phyloP scores from a whole-genome alignment of 2,329 filamentous ascomycete genomes.

The Botrytis fabae region DNA sequence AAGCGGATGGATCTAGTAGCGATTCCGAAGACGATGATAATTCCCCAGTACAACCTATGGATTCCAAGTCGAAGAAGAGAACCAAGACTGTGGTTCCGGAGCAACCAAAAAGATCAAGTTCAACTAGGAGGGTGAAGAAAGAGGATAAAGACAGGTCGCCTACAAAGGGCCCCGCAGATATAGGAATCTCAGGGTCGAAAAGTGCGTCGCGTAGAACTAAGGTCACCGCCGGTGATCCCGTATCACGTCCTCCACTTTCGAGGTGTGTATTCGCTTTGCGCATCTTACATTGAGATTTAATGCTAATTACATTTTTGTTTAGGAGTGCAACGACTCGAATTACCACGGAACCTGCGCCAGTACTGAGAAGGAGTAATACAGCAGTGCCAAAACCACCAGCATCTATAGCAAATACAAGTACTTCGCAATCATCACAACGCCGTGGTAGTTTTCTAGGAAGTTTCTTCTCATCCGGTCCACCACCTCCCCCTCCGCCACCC shows the following conservation, averaged over 20 bases:
- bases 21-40: slow-evolving; percentile 29
- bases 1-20: slow-evolving; percentile 31
- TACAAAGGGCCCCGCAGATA: slow-evolving; percentile 22
- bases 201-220: slow-evolving; percentile 30
- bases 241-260: slow-evolving; percentile 31
- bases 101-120: slow-evolving; percentile 27
- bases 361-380: slow-evolving; percentile 34
- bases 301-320: slow-evolving; percentile 27
- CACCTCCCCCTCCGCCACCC: neutral
- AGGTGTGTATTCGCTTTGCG: slow-evolving; percentile 28
- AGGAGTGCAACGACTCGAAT: slow-evolving; percentile 23
- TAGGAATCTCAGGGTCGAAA: slow-evolving; percentile 27
- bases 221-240: slow-evolving; percentile 28
- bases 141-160: slow-evolving; percentile 25
- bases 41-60: slow-evolving; percentile 24
- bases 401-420: slow-evolving; percentile 27
- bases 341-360: slow-evolving; percentile 26
- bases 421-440: slow-evolving; percentile 21
- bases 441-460: slow-evolving; percentile 32
- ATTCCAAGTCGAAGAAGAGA: slow-evolving; percentile 33
- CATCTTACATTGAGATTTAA: slow-evolving; percentile 13
- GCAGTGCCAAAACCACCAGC: slow-evolving; percentile 27
- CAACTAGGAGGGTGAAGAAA: slow-evolving; percentile 27
- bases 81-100: slow-evolving; percentile 35
- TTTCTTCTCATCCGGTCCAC: slow-evolving; percentile 32